Evolutionary conservation across 2,329 filamentous ascomycete species (phyloP), one percentile per base, ranked within the genome.

Genomic region (Talaromyces piceae): DNA sequence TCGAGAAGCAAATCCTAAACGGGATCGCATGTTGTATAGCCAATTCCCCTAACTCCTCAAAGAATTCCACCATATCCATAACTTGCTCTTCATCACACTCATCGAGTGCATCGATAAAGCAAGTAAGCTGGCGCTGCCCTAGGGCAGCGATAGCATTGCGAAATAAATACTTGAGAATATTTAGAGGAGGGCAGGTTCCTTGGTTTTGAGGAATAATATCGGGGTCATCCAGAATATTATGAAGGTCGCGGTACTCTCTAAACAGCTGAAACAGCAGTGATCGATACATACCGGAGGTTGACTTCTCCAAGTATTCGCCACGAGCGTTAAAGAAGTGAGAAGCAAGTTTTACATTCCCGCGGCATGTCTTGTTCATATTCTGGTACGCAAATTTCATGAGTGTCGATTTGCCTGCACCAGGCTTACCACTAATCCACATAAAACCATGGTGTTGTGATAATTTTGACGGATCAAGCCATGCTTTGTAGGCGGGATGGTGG

Each of bases 81-180:
- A 71, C 58, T 45, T 73, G 53, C 11, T 62, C 51, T 51, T 72
- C 67, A 6, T 69, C 58, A 56, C 72, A 75, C 56, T 76, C 74
- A 53, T 76, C 72, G 11, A 76, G 64, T 4, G 74, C 73, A 57
- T 76, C 74, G 39, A 76, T 61, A 47, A 74, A 68, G 47, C 65
- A 70, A 0, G 54, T 62, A 44, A 66, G 57, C 1, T 23, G 22
- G 2, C 53, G 53, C 22, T 54, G 11, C 11, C 52, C 55, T 2
- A 63, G 56, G 9, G 16, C 5, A 3, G 2, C 11, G 22, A 62
- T 30, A 5, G 56, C 53, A 1, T 58, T 44, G 3, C 50, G 33
- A 23, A 71, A 62, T 8, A 67, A 50, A 12, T 31, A 25, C 13
- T 43, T 49, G n/a, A 49, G 33, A 23, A 22, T 9, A 11, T 51